Evolutionary conservation across 2,329 filamentous ascomycete species (phyloP), one percentile per base, ranked within the genome.

Genomic region (Fusarium sp.): DNA sequence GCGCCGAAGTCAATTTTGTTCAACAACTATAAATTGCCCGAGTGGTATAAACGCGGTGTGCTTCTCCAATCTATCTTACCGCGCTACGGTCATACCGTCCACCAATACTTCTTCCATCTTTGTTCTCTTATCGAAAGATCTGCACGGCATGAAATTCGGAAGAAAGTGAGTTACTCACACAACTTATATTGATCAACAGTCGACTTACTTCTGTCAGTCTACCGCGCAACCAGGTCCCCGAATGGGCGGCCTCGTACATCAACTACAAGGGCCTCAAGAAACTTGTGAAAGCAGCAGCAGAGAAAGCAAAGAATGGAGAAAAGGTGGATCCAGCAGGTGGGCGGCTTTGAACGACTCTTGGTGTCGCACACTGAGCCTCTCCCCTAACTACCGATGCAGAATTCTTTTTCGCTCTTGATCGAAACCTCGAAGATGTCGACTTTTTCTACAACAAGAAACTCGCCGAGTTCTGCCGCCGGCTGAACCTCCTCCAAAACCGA

Each of bases 361-460:
- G 55, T 71, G 66, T 70, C 65, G 75, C 71, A 73, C 69, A 70
- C 67, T 70, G 72, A 62, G 72, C 72, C 70, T 69, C 65, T 72
- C 70, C 72, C 74, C 77, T 79, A 76, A 79, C 78, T 74, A 65
- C 70, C 71, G 65, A 71, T 75, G 75, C 84, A 98, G 96, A 94
- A 80, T 97, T 99, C 86, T 97, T 98, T 84, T 97, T 95, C 80
- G 93, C 91, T 70, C 90, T 99, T 79, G 96, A 99, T 79, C 93
- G 96, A 75, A 98, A 98, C 79, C 90, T 99, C 77, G 96, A 99
- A 84, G 92, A 97, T 81, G 95, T 99, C 79, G 94, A 98, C 80
- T 88, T 89, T 53, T 98, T 99, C 81, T 98, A 98, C 85, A 98
- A 97, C 83, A 97, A 94, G 79, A 98, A 98, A 79, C 93, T 94